A percentile compares a stretch with the other conserved stretches of the same genome.
These are phyloP conservation scores for Penicillium desertorum DNA, from an alignment of 495 filamentous ascomycete species.

Conservation along the genomic window DNA sequence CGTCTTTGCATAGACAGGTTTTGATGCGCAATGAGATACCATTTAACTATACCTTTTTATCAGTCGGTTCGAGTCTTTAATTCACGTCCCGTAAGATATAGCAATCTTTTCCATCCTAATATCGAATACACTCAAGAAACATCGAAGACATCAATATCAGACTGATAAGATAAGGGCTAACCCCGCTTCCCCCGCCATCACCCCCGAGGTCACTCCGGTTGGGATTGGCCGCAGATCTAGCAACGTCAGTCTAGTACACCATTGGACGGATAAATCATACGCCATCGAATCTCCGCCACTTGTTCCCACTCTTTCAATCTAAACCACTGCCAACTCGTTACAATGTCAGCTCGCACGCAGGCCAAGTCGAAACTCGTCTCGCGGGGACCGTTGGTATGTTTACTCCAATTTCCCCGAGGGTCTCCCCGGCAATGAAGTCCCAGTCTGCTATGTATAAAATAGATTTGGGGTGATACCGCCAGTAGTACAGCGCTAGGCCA, in stretches of 20 bases:
- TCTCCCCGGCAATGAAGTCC: conserved; percentile 19
- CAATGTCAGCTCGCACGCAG: conserved; percentile 28
- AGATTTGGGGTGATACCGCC: background rate
- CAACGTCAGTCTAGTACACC: background rate
- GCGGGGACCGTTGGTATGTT: conserved; percentile 48
- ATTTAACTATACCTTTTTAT: conserved; percentile 5
- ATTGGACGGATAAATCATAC: background rate
- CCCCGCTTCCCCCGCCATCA: conserved; percentile 6
- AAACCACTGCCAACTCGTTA: background rate
- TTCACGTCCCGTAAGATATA: background rate
- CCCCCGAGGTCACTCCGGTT: background rate
- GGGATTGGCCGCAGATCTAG: background rate
- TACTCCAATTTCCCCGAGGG: background rate
- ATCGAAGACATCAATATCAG: background rate
- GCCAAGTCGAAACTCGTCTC: conserved; percentile 48
- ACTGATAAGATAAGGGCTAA: conserved; percentile 12
- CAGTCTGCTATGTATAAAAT: conserved; percentile 1
- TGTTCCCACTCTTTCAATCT: background rate
- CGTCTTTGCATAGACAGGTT: conserved; percentile 31
- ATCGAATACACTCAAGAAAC: background rate
- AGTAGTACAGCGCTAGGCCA: too few relatives aligned
- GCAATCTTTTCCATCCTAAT: too few relatives aligned
- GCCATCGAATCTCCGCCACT: background rate
- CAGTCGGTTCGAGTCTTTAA: background rate
- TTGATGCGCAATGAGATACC: conserved; percentile 26